Evolutionary conservation across 225 moss, liverwort and hornwort species (phyloP).

Genomic region (Sphagnum tenellum): DNA sequence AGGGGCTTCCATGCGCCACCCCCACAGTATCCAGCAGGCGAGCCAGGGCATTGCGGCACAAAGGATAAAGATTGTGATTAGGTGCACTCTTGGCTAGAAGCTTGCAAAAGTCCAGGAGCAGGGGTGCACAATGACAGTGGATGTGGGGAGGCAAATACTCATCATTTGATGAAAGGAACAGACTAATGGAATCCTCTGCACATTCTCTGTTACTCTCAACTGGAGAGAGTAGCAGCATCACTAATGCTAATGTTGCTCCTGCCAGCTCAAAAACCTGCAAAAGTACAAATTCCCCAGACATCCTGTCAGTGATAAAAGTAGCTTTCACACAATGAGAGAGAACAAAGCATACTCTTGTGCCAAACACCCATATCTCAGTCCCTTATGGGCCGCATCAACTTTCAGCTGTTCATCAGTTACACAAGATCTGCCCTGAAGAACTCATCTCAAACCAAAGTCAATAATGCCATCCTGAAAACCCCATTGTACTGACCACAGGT

Average conservation of each 20-base stretch:
- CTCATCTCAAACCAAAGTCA: too few species aligned
- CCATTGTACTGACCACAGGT: too few species aligned
- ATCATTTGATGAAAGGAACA: conserved; percentile 74
- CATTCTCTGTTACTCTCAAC: conserved; percentile 84
- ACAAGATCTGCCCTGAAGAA: too few species aligned
- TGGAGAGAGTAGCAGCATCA: conserved; percentile 81
- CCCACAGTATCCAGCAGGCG: conserved; percentile 86
- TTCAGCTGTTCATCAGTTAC: too few species aligned
- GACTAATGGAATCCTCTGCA: conserved; percentile 88
- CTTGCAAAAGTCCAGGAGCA: conserved; percentile 95
- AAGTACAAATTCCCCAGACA: not conserved
- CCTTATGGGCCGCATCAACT: too few species aligned
- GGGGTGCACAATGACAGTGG: conserved; percentile 87
- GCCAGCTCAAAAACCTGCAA: conserved; percentile 88
- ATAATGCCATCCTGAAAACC: too few species aligned
- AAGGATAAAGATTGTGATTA: conserved; percentile 60
- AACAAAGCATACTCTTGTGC: too few species aligned
- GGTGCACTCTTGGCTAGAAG: conserved; percentile 89
- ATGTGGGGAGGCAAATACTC: conserved; percentile 81
- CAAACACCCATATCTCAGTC: too few species aligned
- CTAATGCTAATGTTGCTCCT: conserved; percentile 82
- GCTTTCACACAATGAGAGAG: too few species aligned
- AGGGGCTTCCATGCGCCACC: conserved; percentile 74
- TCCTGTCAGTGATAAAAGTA: too few species aligned
- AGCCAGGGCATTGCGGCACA: conserved; percentile 86